Evolutionary conservation across 495 filamentous ascomycete genomes (phyloP).

Genomic region (Terfezia boudieri): DNA sequence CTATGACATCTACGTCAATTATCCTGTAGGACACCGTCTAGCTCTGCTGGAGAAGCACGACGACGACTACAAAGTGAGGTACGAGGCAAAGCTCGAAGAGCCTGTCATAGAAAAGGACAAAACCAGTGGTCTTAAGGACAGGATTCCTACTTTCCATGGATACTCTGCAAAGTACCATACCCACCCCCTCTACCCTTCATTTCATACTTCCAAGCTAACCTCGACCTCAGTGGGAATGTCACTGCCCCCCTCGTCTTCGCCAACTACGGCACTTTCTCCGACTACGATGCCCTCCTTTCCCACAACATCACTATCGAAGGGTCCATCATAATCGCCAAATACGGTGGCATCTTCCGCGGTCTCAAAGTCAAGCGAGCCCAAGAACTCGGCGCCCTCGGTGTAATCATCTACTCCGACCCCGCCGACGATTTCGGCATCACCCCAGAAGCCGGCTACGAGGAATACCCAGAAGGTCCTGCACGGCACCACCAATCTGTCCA

Average conservation of each 20-base stretch:
- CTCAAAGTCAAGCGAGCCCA: conserved; percentile 84
- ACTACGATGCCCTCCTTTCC: conserved; percentile 72
- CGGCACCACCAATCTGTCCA: conserved; percentile 77
- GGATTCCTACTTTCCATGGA: conserved; percentile 85
- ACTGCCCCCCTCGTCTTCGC: conserved; percentile 40
- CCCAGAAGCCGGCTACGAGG: conserved; percentile 52
- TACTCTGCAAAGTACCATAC: conserved; percentile 43
- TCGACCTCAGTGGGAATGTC: conserved; percentile 42
- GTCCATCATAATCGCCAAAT: conserved; percentile 46
- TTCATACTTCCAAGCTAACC: not conserved
- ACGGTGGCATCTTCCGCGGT: conserved; percentile 70
- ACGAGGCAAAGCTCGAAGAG: conserved; percentile 63
- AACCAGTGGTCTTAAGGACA: conserved; percentile 45
- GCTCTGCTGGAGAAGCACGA: conserved; percentile 41
- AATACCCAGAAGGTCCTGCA: conserved; percentile 74
- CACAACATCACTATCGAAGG: conserved; percentile 65
- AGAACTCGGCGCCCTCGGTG: conserved; percentile 76
- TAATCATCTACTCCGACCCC: conserved; percentile 69
- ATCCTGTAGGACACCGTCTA: conserved; percentile 57
- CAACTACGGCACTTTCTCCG: conserved; percentile 68
- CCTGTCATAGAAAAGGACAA: conserved; percentile 68
- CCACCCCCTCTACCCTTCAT: not conserved
- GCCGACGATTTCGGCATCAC: conserved; percentile 69
- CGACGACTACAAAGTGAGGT: conserved; percentile 30
- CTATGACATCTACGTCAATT: conserved; percentile 86